A percentile compares a stretch with the other conserved stretches of the same genome.
Conservation (phyloP, 331 rosid species). For the Acacia concinna region DNA sequence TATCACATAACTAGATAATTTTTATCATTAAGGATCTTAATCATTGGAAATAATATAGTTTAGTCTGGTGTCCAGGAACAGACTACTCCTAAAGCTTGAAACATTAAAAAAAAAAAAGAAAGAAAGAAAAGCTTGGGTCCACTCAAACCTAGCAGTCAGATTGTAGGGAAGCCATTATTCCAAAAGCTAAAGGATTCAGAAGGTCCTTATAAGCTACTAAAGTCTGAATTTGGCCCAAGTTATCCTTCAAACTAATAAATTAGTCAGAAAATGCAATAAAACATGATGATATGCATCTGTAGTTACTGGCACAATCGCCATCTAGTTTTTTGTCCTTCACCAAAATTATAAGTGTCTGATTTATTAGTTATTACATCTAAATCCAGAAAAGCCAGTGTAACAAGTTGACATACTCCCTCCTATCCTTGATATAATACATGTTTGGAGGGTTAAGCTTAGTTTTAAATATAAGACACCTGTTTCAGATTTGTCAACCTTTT, state of each 20-base stretch:
- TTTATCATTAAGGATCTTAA: neutral
- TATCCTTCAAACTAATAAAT: neutral
- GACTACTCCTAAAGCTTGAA: neutral
- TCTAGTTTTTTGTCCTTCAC: neutral
- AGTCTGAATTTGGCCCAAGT: neutral
- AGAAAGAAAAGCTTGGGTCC: neutral
- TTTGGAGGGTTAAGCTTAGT: no score
- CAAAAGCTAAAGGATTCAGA: neutral
- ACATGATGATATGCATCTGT: neutral
- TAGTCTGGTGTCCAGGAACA: neutral
- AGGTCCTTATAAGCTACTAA: neutral
- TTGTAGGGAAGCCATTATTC: neutral
- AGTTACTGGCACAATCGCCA: neutral
- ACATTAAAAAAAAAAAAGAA: no score
- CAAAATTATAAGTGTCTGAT: slow-evolving; percentile 1
- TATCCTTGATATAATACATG: no score
- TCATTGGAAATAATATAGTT: neutral
- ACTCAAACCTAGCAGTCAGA: neutral
- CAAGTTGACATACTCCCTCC: neutral
- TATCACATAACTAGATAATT: neutral
- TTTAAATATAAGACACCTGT: no score
- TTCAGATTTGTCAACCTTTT: no score
- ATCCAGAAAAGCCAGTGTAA: neutral
- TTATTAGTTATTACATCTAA: neutral
- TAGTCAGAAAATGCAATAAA: neutral